phyloP scores from a whole-genome alignment of 441 rosid genomes.

The Cnidoscolus chayamansa region DNA sequence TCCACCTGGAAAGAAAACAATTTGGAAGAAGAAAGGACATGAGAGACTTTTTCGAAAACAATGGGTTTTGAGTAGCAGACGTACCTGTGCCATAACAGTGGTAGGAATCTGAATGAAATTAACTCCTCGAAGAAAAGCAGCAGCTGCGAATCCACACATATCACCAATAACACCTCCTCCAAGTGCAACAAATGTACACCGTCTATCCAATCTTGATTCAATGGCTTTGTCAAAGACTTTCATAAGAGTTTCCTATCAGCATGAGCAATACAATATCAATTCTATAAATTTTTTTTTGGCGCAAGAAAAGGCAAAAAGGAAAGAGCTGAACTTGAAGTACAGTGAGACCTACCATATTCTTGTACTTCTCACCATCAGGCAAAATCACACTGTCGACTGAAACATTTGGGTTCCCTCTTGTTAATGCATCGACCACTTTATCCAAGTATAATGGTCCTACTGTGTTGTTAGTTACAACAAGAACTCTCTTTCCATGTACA shows the following conservation, averaged over 20 bases:
- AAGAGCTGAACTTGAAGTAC: background rate
- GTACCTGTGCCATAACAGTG: conserved; percentile 97
- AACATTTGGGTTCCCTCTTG: conserved; percentile 73
- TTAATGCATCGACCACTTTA: conserved; percentile 72
- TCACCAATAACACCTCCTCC: conserved; percentile 98
- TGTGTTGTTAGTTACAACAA: conserved; percentile 75
- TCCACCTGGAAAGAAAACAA: conserved; percentile 55
- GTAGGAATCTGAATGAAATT: conserved; percentile 97
- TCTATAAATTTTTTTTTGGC: background rate
- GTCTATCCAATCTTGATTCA: conserved; percentile 77
- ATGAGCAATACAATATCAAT: conserved; percentile 13
- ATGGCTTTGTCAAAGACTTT: conserved; percentile 95
- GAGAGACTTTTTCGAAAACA: background rate
- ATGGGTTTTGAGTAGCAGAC: background rate
- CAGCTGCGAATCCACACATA: conserved; percentile 97
- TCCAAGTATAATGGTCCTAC: conserved; percentile 75
- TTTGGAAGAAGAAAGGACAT: background rate
- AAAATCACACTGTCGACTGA: conserved; percentile 76
- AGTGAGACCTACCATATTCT: conserved; percentile 63
- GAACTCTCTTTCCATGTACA: conserved; percentile 92
- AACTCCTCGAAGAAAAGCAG: conserved; percentile 90
- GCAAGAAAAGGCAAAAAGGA: conserved; percentile 3
- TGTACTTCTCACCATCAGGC: conserved; percentile 90
- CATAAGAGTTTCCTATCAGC: conserved; percentile 69
- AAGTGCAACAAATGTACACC: conserved; percentile 85